Conservation (phyloP, 495 filamentous ascomycete species). For the Aspergillus nidulans region DNA sequence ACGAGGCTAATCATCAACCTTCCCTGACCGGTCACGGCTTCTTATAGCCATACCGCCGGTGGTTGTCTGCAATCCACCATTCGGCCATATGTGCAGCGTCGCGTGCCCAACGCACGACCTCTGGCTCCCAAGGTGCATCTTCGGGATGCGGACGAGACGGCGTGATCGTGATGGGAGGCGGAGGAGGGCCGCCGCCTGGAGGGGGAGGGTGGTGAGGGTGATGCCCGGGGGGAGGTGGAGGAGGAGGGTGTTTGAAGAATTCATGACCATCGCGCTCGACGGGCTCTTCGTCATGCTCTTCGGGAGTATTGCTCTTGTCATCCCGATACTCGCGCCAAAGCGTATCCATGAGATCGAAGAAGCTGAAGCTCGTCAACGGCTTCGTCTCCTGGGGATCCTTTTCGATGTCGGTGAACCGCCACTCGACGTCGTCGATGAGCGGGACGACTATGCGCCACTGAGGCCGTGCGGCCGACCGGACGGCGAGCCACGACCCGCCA, state of each 20-base stretch:
- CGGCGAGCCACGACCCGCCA: conserved; percentile 42
- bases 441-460: conserved; percentile 44
- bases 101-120: conserved; percentile 37
- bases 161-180: conserved; percentile 3
- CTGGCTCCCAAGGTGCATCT: conserved; percentile 25
- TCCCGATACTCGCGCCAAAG: conserved; percentile 17
- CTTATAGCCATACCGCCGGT: conserved; percentile 23
- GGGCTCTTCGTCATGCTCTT: no score
- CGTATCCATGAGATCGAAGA: conserved; percentile 28
- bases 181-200: not conserved
- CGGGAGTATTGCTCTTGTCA: not conserved
- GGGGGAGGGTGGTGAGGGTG: not conserved
- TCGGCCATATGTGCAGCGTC: conserved; percentile 41
- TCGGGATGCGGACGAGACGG: not conserved
- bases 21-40: not conserved
- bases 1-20: not conserved
- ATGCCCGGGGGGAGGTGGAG: not conserved
- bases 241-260: not conserved
- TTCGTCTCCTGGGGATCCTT: conserved; percentile 38
- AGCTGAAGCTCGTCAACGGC: conserved; percentile 31
- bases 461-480: conserved; percentile 38
- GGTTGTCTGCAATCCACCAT: conserved; percentile 44
- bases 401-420: conserved; percentile 41
- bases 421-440: conserved; percentile 41
- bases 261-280: no score